These are phyloP conservation scores for Sporothrix variecibatus DNA, from an alignment of 2,329 filamentous ascomycete species.

Conservation along the genomic window DNA sequence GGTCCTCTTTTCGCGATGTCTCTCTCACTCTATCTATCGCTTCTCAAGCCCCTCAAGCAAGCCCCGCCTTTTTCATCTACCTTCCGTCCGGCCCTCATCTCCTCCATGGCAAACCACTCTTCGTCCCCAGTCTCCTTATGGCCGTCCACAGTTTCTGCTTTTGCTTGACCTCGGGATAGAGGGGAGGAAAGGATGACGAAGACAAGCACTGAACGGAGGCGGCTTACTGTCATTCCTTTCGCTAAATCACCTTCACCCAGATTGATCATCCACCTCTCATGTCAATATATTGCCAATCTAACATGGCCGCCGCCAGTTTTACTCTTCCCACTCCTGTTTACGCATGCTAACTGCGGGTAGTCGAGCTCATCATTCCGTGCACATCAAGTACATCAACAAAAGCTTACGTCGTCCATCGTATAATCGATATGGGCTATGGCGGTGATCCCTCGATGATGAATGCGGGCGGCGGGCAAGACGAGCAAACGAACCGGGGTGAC, in stretches of 20 bases:
- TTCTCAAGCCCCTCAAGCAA: neutral
- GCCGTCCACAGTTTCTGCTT: neutral
- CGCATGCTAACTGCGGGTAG: neutral
- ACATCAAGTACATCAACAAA: constrained; percentile 9
- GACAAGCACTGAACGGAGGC: neutral
- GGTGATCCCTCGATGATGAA: neutral
- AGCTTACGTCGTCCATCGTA: constrained; percentile 8
- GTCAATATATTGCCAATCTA: constrained; percentile 13
- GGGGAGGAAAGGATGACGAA: neutral
- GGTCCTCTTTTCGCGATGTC: neutral
- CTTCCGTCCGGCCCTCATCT: neutral
- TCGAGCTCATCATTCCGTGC: neutral
- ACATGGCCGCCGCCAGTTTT: neutral
- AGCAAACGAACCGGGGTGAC: neutral
- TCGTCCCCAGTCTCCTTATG: neutral
- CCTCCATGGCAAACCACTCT: neutral
- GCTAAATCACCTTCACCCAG: constrained; percentile 1
- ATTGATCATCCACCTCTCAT: constrained; percentile 11
- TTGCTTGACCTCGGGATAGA: neutral
- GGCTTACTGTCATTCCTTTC: neutral
- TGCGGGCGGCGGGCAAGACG: neutral
- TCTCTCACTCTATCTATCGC: neutral
- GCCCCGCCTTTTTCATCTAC: neutral
- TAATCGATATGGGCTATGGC: neutral
- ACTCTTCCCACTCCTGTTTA: neutral